A percentile compares a stretch with the other conserved stretches of the same genome.
phyloP scores from a whole-genome alignment of 495 filamentous ascomycete genomes.

The Hypoxylon fragiforme region DNA sequence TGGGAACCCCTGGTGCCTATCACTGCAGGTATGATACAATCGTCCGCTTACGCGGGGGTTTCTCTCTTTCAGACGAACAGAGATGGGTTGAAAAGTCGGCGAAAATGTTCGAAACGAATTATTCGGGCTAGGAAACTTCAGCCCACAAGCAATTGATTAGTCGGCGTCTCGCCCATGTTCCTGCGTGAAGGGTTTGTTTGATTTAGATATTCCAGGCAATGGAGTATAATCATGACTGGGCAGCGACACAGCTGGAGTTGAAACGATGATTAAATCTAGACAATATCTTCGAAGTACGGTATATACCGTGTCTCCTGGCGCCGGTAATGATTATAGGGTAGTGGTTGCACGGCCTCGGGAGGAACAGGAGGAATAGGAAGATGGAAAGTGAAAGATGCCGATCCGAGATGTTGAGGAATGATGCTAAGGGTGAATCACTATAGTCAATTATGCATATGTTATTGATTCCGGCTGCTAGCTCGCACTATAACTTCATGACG shows the following conservation, averaged over 20 bases:
- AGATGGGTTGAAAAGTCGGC: constrained; percentile 27
- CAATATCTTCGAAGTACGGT: too few species aligned
- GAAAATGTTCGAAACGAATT: constrained; percentile 13
- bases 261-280: too few species aligned
- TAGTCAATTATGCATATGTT: too few species aligned
- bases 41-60: constrained; percentile 15
- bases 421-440: neutral
- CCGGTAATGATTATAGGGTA: neutral
- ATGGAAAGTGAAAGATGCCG: constrained; percentile 28
- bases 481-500: too few species aligned
- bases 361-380: neutral
- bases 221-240: too few species aligned
- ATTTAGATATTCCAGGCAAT: too few species aligned
- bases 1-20: constrained; percentile 33
- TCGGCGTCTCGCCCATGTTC: constrained; percentile 19
- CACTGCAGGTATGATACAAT: constrained; percentile 27
- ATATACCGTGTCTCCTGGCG: constrained; percentile 2
- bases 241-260: too few species aligned
- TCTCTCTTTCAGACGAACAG: constrained; percentile 24
- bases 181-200: too few species aligned
- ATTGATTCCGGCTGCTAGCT: too few species aligned
- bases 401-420: constrained; percentile 38
- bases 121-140: neutral
- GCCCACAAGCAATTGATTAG: constrained; percentile 21
- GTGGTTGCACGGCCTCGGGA: neutral